Percentiles rank a stretch among this genome's conserved stretches.
Conservation (phyloP, 306 rosid genomes). For the Gastrolobium bilobum region DNA sequence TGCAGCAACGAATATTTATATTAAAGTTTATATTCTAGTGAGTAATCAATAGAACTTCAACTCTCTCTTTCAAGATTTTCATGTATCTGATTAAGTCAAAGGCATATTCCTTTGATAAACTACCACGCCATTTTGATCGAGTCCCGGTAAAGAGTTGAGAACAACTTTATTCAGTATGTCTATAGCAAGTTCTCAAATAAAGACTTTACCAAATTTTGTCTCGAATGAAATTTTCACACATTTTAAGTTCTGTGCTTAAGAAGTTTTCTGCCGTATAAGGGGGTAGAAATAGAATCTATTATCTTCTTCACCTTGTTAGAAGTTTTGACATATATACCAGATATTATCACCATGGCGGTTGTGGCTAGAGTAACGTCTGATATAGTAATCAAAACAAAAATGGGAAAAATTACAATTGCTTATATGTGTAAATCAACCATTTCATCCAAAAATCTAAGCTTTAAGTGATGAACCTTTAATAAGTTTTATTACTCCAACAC, state of each 20-base stretch:
- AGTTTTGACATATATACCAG: conserved; percentile 29
- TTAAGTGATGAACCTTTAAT: too few species aligned
- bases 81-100: conserved; percentile 22
- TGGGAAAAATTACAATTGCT: conserved; percentile 18
- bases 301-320: background rate
- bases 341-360: background rate
- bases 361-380: conserved; percentile 2
- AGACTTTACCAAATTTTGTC: conserved; percentile 33
- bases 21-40: conserved; percentile 21
- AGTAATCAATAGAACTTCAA: conserved; percentile 18
- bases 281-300: conserved; percentile 17
- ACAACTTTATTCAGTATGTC: conserved; percentile 40
- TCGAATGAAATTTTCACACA: background rate
- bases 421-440: background rate
- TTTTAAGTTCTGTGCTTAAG: background rate
- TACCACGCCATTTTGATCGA: conserved; percentile 29
- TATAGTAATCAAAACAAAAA: conserved; percentile 36
- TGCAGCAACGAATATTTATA: conserved; percentile 10
- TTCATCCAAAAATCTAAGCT: too few species aligned
- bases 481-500: too few species aligned
- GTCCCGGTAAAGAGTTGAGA: conserved; percentile 34
- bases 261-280: conserved; percentile 32
- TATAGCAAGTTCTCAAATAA: conserved; percentile 1
- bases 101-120: conserved; percentile 42
- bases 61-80: conserved; percentile 28